Conservation (phyloP, 768 basidiomycete species). For the Tulasnella sp. region DNA sequence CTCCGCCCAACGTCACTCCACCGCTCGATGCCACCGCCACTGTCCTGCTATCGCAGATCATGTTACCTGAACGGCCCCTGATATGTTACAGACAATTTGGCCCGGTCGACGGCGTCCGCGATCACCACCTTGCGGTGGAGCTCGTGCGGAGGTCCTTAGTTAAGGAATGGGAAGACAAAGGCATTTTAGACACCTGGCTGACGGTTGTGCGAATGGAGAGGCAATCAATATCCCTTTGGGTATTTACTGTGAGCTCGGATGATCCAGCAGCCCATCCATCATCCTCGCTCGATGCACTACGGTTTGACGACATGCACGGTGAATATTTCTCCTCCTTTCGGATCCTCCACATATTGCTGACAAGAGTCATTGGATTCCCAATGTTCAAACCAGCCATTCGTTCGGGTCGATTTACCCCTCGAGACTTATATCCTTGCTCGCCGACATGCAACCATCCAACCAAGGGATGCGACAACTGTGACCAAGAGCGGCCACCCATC, state of each 20-base stretch:
- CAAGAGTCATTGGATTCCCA: not conserved
- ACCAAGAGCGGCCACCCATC: slow-evolving; percentile 3
- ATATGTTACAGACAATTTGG: slow-evolving; percentile 13
- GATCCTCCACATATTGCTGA: not conserved
- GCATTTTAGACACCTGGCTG: slow-evolving; percentile 12
- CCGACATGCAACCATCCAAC: slow-evolving; percentile 11
- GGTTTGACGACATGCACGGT: slow-evolving; percentile 11
- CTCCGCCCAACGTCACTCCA: not conserved
- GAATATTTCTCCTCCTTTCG: not conserved
- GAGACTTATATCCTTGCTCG: slow-evolving; percentile 11
- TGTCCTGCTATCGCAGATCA: slow-evolving; percentile 13
- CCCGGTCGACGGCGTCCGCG: slow-evolving; percentile 8
- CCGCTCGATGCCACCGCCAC: not conserved
- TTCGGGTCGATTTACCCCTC: slow-evolving; percentile 11
- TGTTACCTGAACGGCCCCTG: slow-evolving; percentile 2
- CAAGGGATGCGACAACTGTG: slow-evolving; percentile 4
- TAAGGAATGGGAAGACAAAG: slow-evolving; percentile 5
- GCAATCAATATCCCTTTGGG: slow-evolving; percentile 13
- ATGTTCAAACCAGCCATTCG: slow-evolving; percentile 9
- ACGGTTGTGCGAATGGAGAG: slow-evolving; percentile 8
- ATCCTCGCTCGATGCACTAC: slow-evolving; percentile 6
- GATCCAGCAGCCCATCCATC: not conserved
- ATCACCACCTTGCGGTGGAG: slow-evolving; percentile 10
- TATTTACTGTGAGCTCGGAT: slow-evolving; percentile 9
- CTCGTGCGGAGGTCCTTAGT: slow-evolving; percentile 11